These are phyloP conservation scores for Linanthus parryae DNA, from an alignment of 148 eudicot species.

Conservation along the genomic window DNA sequence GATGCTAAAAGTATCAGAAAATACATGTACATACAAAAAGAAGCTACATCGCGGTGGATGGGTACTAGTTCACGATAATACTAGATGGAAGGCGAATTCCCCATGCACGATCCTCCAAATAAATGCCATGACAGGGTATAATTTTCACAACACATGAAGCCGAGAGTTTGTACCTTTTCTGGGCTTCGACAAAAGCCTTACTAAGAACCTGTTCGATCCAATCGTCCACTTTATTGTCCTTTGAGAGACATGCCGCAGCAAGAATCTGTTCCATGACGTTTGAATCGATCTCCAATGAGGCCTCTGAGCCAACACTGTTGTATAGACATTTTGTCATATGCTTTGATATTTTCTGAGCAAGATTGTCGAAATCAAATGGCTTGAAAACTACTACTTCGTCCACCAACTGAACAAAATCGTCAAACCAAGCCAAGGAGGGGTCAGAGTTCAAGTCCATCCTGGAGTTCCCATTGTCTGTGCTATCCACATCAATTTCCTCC, in stretches of 20 bases:
- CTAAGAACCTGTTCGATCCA: conserved; percentile 69
- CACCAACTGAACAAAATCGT: conserved; percentile 31
- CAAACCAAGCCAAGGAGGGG: conserved; percentile 39
- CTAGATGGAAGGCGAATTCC: conserved; percentile 42
- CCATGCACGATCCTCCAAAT: conserved; percentile 24
- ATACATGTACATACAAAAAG: conserved; percentile 12
- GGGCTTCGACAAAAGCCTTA: conserved; percentile 50
- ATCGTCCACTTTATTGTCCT: conserved; percentile 20
- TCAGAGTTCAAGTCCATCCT: conserved; percentile 12
- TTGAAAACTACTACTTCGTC: conserved; percentile 47
- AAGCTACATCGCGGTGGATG: neutral
- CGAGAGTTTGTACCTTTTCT: conserved; percentile 25
- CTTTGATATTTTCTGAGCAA: conserved; percentile 32
- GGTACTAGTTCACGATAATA: conserved; percentile 34
- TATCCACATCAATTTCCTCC: conserved; percentile 29
- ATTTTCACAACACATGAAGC: conserved; percentile 35
- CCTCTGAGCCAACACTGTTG: conserved; percentile 23
- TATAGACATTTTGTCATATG: conserved; percentile 28
- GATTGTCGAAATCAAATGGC: conserved; percentile 52
- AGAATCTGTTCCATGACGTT: conserved; percentile 56
- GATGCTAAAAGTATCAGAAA: no score
- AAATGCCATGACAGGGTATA: conserved; percentile 33
- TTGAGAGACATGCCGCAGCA: conserved; percentile 44
- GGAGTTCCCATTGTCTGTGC: conserved; percentile 7
- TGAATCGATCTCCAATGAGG: conserved; percentile 50